Percentiles rank a stretch among this genome's conserved stretches.
Evolutionary conservation across 768 basidiomycete genomes (phyloP).

Genomic region (Suillus brevipes): DNA sequence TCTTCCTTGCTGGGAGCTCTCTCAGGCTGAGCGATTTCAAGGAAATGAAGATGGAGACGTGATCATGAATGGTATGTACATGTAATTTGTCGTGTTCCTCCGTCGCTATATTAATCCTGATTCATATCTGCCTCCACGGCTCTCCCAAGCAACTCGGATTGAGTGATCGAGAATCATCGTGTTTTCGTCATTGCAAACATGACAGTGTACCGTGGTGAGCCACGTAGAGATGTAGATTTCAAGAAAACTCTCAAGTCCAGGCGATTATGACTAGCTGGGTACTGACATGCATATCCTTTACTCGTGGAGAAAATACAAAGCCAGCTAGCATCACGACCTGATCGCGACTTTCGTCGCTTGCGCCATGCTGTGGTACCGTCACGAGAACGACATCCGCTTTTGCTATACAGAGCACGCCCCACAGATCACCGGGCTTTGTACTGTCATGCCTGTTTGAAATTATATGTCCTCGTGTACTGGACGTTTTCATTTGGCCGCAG

Average conservation of each 20-base stretch:
- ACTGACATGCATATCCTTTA: slow-evolving; percentile 43
- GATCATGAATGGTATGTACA: neutral
- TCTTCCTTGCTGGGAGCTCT: neutral
- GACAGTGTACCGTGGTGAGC: neutral
- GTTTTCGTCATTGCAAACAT: neutral
- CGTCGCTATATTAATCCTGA: neutral
- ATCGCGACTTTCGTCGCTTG: slow-evolving; percentile 91
- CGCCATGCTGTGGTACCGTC: slow-evolving; percentile 19
- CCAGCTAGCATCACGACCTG: slow-evolving; percentile 92
- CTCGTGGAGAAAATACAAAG: slow-evolving; percentile 70
- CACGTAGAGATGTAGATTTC: neutral
- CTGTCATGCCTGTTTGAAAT: neutral
- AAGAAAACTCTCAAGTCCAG: neutral
- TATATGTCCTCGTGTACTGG: neutral
- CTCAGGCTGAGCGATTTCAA: neutral
- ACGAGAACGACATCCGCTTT: neutral
- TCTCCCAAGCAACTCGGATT: neutral
- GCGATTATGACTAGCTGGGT: slow-evolving; percentile 45
- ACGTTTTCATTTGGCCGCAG: neutral
- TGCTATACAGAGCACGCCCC: neutral
- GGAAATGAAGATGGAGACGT: neutral
- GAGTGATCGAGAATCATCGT: neutral
- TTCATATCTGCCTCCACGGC: neutral
- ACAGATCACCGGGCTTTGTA: neutral
- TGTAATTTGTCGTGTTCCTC: neutral